Evolutionary conservation across 78 protist genomes (phyloP), one percentile per base, ranked within the genome.

Genomic region (Anaeramoeba flamelloides): DNA sequence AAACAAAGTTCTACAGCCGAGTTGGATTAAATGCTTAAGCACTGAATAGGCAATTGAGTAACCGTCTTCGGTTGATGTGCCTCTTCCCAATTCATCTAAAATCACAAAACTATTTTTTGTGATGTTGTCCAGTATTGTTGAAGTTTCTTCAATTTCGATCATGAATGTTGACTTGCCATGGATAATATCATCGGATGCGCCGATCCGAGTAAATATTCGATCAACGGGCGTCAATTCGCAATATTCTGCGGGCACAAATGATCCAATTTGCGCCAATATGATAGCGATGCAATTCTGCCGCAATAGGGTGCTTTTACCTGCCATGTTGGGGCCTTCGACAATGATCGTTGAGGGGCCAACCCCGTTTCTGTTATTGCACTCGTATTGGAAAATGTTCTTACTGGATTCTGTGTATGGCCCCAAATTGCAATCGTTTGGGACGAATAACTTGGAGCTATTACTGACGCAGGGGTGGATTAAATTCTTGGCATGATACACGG

Each of bases 271-370:
- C 26, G 98, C 98, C 88, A 95, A 41, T 37, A 95, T 40, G 1
- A 88, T 88, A 31, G 87, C 81, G 2, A 94, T 37, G 39, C 79
- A 76, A 22, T 41, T 40, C 41, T 87, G 90, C 3, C 97, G 85
- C 37, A 95, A 88, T 12, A 94, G 40, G 32, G 97, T 93, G 38
- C 90, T 81, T 80, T 97, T 97, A 30, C 99, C 97, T n/a, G 93
- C 93, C 94, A 91, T 90, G 82, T 91, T 94, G n/a, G 97, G 97
- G n/a, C 99, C 98, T n/a, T 98, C 92, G 2, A 96, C 84, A 0
- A 95, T 85, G 79, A 92, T 34, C 37, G 64, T 33, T 38, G 31
- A 37, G 41, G 88, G 78, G n/a, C n/a, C n/a, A n/a, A n/a, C n/a
- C n/a, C n/a, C n/a, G n/a, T n/a, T n/a, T n/a, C n/a, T n/a, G n/a